Evolutionary conservation across 2,329 filamentous ascomycete genomes (phyloP).

Genomic region (Talaromyces sp.): DNA sequence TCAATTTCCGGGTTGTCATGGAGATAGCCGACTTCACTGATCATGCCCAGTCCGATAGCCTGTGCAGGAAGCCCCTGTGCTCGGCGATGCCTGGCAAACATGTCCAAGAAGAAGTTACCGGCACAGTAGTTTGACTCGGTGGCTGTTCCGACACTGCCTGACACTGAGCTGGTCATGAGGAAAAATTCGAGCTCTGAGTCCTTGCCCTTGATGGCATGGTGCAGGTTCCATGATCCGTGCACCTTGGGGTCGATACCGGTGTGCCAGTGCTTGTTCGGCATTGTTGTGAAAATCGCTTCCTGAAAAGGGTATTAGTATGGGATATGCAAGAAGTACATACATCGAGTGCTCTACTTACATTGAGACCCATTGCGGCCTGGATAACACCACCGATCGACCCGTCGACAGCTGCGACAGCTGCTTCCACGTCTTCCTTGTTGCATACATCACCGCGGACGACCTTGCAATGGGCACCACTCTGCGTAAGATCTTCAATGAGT

Average conservation of each 20-base stretch:
- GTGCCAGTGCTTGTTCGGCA: conserved; percentile 39
- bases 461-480: not conserved
- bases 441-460: not conserved
- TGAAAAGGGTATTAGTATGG: too few species aligned
- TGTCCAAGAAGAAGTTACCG: conserved; percentile 22
- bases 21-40: not conserved
- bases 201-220: not conserved
- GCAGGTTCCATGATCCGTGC: not conserved
- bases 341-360: too few species aligned
- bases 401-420: not conserved
- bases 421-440: not conserved
- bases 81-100: conserved; percentile 30
- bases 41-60: conserved; percentile 1
- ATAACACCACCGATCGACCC: not conserved
- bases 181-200: not conserved
- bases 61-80: conserved; percentile 22
- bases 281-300: conserved; percentile 28
- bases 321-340: too few species aligned
- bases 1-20: not conserved
- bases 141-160: not conserved
- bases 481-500: not conserved
- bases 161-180: not conserved
- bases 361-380: not conserved
- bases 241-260: conserved; percentile 26
- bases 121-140: not conserved